Conservation (phyloP, 2,329 filamentous ascomycete genomes). For the Ascochyta clinopodiicola region DNA sequence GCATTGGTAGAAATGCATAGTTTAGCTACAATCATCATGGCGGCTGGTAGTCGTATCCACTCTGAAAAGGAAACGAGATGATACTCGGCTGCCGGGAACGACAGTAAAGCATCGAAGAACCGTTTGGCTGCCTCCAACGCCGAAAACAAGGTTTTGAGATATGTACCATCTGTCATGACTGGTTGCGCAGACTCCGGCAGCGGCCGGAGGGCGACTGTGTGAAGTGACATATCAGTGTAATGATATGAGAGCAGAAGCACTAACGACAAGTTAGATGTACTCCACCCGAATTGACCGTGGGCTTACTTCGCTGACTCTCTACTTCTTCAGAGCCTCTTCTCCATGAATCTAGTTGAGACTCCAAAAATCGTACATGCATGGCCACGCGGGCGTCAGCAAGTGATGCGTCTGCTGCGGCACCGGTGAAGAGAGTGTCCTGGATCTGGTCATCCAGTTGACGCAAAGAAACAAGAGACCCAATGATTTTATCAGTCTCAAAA, state of each 20-base stretch:
- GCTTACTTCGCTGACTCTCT: slow-evolving; percentile 30
- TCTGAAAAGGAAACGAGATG: slow-evolving; percentile 42
- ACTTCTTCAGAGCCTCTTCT: slow-evolving; percentile 20
- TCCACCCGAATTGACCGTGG: neutral
- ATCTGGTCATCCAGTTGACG: slow-evolving; percentile 44
- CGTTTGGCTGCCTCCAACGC: slow-evolving; percentile 68
- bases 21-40: slow-evolving; percentile 37
- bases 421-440: slow-evolving; percentile 36
- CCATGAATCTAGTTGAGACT: slow-evolving; percentile 38
- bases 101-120: slow-evolving; percentile 73
- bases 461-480: slow-evolving; percentile 32
- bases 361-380: slow-evolving; percentile 39
- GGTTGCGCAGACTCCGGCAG: neutral
- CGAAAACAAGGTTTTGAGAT: slow-evolving; percentile 34
- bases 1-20: slow-evolving; percentile 38
- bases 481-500: slow-evolving; percentile 34
- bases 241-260: slow-evolving; percentile 38
- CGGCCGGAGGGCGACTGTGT: slow-evolving; percentile 35
- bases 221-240: slow-evolving; percentile 37
- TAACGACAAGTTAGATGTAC: slow-evolving; percentile 14
- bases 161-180: slow-evolving; percentile 12
- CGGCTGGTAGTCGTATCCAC: slow-evolving; percentile 42
- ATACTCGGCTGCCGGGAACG: slow-evolving; percentile 66
- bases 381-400: slow-evolving; percentile 36
- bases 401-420: slow-evolving; percentile 26